Percentiles rank a stretch among this genome's conserved stretches.
Conservation (phyloP, 768 basidiomycete genomes). For the Mrakia gelida region DNA sequence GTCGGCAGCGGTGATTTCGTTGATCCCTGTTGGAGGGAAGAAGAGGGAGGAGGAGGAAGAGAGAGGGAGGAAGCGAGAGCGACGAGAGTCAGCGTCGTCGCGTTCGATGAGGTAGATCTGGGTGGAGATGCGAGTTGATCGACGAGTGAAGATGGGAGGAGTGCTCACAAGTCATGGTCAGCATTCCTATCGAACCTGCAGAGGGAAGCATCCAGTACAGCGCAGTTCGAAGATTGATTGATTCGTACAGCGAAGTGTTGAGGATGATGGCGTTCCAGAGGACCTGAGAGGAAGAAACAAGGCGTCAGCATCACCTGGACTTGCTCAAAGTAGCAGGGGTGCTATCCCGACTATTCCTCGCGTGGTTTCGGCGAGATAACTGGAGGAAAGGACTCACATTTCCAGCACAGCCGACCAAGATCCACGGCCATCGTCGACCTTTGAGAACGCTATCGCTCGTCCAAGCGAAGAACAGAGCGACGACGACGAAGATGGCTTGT, state of each 20-base stretch:
- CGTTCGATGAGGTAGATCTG: too few relatives aligned
- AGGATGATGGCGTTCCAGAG: neutral
- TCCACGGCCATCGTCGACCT: slow-evolving; percentile 13
- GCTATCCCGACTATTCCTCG: too few relatives aligned
- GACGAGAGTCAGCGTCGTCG: neutral
- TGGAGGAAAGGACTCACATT: too few relatives aligned
- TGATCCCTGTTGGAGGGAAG: neutral
- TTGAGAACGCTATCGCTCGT: neutral
- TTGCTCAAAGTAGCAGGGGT: too few relatives aligned
- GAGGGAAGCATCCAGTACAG: neutral
- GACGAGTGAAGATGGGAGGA: too few relatives aligned
- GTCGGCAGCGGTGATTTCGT: neutral
- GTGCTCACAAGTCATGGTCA: too few relatives aligned
- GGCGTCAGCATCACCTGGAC: too few relatives aligned
- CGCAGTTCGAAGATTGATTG: neutral
- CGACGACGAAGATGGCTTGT: slow-evolving; percentile 13
- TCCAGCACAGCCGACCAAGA: neutral
- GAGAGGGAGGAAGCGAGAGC: neutral
- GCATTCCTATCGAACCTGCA: neutral
- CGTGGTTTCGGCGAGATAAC: too few relatives aligned
- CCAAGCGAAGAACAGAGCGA: slow-evolving; percentile 7
- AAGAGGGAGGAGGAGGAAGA: neutral
- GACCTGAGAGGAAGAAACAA: neutral
- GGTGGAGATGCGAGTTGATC: too few relatives aligned
- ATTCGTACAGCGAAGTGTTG: neutral